Evolutionary conservation across 192 early-diverging fungal genomes (phyloP), one percentile per base, ranked within the genome.

Genomic region (Podila epigama): DNA sequence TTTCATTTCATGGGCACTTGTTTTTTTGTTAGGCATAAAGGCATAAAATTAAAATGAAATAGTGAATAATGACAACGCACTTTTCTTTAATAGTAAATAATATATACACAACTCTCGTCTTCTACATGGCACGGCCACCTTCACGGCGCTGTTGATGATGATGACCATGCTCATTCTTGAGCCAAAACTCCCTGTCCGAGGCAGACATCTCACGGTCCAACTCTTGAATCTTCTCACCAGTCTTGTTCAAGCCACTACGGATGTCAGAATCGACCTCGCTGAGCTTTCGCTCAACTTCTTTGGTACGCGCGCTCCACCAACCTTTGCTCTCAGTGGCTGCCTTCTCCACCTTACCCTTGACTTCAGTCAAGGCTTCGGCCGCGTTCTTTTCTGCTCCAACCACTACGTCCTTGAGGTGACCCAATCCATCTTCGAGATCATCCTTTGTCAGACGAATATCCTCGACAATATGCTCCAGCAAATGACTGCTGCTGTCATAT

Each of bases 81-180:
- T n/a, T n/a, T n/a, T n/a, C n/a, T n/a, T n/a, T n/a, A n/a, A n/a
- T n/a, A 42, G n/a, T 42, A 42, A 42, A 42, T n/a, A 42, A 42
- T 42, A 42, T n/a, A 42, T 11, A 9, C 18, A 4, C 12, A 1
- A 18, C 13, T 55, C 29, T 0, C n/a, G 5, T 27, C 34, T 33
- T 53, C 27, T 75, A 75, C 59, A 75, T 63, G 32, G 72, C 72
- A 27, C 72, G 72, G 52, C 72, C 72, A 54, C 62, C 64, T 29
- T 63, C 65, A 29, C 72, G 72, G 41, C 65, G 60, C 51, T 77
- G 52, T 58, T 66, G 70, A 15, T 77, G 73, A n/a, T 62, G 61
- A 20, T 33, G 68, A 29, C 56, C 64, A 16, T 37, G 39, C 63
- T 65, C 67, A 15, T 18, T 37, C 51, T 51, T 54, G 58, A 54